These are phyloP conservation scores for Fusarium torulosum DNA, from an alignment of 2,329 filamentous ascomycete species.

Conservation along the genomic window DNA sequence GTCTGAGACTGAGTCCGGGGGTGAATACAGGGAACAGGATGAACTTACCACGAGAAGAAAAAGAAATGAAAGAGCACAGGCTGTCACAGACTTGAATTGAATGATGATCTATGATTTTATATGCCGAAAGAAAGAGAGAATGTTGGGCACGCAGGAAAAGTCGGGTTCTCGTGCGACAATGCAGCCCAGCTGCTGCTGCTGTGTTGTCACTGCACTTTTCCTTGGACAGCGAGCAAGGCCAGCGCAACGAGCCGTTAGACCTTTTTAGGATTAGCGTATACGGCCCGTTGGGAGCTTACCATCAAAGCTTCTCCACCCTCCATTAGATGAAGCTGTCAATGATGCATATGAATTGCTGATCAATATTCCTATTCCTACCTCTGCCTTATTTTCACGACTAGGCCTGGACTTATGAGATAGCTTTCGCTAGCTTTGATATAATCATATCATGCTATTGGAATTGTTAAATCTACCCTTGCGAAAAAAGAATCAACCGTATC, in stretches of 20 bases:
- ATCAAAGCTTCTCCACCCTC: conserved; percentile 3
- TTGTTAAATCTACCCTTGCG: neutral
- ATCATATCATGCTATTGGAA: neutral
- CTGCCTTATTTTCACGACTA: neutral
- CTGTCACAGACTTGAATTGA: neutral
- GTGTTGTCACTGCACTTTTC: conserved; percentile 37
- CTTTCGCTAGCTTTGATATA: neutral
- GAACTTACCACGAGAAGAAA: conserved; percentile 34
- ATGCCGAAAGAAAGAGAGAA: conserved; percentile 9
- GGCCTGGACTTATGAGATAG: neutral
- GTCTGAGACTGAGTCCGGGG: conserved; percentile 14
- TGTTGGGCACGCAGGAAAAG: conserved; percentile 28
- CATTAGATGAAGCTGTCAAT: conserved; percentile 6
- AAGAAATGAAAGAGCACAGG: conserved; percentile 2
- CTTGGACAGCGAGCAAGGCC: conserved; percentile 22
- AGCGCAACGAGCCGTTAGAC: conserved; percentile 20
- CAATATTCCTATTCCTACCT: neutral
- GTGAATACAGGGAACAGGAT: conserved; percentile 13
- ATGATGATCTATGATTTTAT: conserved; percentile 8
- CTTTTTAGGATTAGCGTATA: conserved; percentile 7
- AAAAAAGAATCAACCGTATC: neutral
- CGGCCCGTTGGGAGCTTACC: conserved; percentile 40
- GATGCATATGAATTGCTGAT: neutral
- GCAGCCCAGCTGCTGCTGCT: conserved; percentile 29
- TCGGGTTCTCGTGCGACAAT: conserved; percentile 33